Base-by-base conservation (phyloP, 1,139 yeast species). In the Zygoascus sp. region DNA sequence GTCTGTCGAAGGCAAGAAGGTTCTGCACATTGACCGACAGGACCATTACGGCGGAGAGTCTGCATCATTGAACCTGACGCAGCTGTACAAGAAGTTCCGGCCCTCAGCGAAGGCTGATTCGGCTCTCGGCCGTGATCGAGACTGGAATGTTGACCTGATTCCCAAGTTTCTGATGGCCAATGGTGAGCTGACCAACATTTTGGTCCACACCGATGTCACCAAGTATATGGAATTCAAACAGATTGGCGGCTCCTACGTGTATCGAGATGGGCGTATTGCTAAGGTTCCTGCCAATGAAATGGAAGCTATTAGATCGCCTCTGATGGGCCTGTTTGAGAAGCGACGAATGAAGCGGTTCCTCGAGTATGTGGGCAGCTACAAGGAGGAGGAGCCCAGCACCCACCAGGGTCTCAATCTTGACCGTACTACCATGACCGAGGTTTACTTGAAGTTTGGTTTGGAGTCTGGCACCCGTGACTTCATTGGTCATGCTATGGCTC, bases 401-500 rank as follows among this genome's bases (percentile, higher is more conserved):
- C 96, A 90, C 62, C 90, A 85, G 62, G 95, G 70, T 22, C 73
- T 90, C 45, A 83, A 90, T 64, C 75, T 94, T 59, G 97, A 92
- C 67, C 77, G 74, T 54, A 84, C 84, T 67, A 87, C 97, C 47
- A 92, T 92, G 95, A 87, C 87, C 56, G 96, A 89, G 58, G 82
- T 92, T 28, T 92, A 85, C 67, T 77, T 79, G 63, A 83, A 92
- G 66, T 94, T 83, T 63, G 96, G 97, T 8, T 78, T 92, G 53
- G 97, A 94, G 60, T 79, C 79, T 50, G 96, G 97, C 40, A 90
- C 98, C 27, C 84, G 88, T 62, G 97, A 94, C 67, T 92, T 92
- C 62, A 86, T 94, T 58, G 99, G 98, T 38, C 98, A 92, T 67
- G 94, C 98, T 15, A 94, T 92, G 98, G 99, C 97, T 6, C 76